phyloP scores from a whole-genome alignment of 352 stramenopile genomes.

The Phytophthora brassicae region DNA sequence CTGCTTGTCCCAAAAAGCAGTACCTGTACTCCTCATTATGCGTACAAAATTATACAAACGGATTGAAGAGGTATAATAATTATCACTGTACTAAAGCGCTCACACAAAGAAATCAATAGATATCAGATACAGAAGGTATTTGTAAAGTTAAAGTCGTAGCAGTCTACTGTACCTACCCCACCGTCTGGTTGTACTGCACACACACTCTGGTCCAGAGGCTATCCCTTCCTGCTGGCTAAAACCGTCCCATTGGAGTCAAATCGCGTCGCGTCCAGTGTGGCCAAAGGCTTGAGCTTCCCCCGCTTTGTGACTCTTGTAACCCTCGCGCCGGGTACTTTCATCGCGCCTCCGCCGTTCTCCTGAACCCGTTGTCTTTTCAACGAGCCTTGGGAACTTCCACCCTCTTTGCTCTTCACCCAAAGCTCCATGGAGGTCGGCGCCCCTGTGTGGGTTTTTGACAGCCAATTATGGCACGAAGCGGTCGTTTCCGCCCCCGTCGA shows the following conservation, averaged over 20 bases:
- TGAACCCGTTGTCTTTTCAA: slow-evolving; percentile 3
- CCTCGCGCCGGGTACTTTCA: slow-evolving; percentile 17
- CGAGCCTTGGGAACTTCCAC: not conserved
- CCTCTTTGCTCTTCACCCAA: too few relatives aligned
- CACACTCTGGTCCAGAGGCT: slow-evolving; percentile 13
- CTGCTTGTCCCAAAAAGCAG: too few relatives aligned
- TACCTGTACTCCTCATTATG: not conserved
- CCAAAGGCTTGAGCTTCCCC: not conserved
- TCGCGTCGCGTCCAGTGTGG: slow-evolving; percentile 15
- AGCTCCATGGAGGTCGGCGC: slow-evolving; percentile 72
- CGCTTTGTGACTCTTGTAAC: slow-evolving; percentile 1
- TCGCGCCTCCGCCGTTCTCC: slow-evolving; percentile 10
- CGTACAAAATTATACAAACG: too few relatives aligned
- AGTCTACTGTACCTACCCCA: too few relatives aligned
- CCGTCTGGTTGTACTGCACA: slow-evolving; percentile 27
- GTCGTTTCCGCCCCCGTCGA: slow-evolving; percentile 52
- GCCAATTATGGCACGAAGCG: slow-evolving; percentile 74
- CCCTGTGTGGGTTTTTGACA: slow-evolving; percentile 76
- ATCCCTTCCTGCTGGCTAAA: slow-evolving; percentile 28
- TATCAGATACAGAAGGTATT: too few relatives aligned
- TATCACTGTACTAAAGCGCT: too few relatives aligned
- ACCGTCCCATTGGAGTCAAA: slow-evolving; percentile 25
- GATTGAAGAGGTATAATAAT: too few relatives aligned
- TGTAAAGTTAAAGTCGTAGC: too few relatives aligned
- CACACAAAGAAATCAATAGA: too few relatives aligned